Conservation (phyloP, 2,329 filamentous ascomycete species). For the Apiospora kogelbergensis region DNA sequence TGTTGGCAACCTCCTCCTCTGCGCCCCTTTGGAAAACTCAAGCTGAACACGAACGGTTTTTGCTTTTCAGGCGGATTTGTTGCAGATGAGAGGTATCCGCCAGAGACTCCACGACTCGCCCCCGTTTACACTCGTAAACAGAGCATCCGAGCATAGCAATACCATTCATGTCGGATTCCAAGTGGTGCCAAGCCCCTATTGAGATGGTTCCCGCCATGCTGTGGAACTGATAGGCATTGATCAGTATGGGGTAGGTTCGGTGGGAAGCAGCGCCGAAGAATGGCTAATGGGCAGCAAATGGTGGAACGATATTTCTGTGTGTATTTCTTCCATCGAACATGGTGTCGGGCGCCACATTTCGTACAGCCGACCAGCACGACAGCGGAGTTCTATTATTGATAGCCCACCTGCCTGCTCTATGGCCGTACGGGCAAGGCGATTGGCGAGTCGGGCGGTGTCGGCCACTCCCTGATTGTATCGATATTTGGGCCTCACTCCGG, state of each 20-base stretch:
- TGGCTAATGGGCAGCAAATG: background rate
- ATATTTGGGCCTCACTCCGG: background rate
- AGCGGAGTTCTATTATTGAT: background rate
- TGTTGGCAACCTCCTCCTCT: background rate
- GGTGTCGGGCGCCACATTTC: background rate
- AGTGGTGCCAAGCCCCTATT: slow-evolving; percentile 1
- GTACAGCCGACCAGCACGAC: background rate
- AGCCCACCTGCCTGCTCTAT: background rate
- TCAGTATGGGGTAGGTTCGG: background rate
- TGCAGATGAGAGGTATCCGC: background rate
- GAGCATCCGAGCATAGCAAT: background rate
- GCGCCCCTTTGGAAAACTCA: background rate
- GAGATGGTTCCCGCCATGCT: background rate
- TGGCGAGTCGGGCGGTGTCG: background rate
- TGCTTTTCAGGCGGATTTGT: background rate
- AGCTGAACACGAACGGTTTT: background rate
- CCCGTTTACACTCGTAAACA: background rate
- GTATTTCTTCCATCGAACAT: background rate
- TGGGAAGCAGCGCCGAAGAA: background rate
- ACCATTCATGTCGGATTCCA: background rate
- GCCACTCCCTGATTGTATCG: background rate
- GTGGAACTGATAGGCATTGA: slow-evolving; percentile 6
- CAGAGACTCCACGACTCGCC: background rate
- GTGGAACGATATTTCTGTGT: background rate
- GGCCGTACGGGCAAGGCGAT: background rate